Percentiles rank a stretch among this genome's conserved stretches.
Evolutionary conservation across 768 basidiomycete genomes (phyloP).

Genomic region (Piloderma croceum): DNA sequence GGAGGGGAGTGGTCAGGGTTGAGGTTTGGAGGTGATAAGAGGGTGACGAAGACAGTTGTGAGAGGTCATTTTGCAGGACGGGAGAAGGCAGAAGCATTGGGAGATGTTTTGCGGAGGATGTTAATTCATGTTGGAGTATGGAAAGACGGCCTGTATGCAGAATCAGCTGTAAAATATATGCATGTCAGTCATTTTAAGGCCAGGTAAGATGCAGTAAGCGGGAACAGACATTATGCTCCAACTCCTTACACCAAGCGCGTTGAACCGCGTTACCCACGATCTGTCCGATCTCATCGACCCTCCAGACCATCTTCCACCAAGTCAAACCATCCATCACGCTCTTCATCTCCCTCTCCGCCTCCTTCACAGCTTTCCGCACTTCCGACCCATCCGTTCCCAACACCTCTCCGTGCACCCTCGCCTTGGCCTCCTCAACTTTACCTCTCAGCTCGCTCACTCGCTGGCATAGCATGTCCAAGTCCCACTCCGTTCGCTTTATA

Average conservation of each 20-base stretch:
- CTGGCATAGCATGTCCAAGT: conserved; percentile 6
- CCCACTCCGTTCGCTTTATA: conserved; percentile 7
- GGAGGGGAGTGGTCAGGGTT: conserved; percentile 31
- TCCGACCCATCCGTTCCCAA: conserved; percentile 16
- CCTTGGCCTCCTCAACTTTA: conserved; percentile 13
- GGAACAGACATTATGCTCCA: conserved; percentile 21
- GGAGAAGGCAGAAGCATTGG: conserved; percentile 28
- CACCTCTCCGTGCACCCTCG: conserved; percentile 10
- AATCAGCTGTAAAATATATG: conserved; percentile 28
- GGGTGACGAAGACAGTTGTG: conserved; percentile 31
- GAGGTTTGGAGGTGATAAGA: conserved; percentile 25
- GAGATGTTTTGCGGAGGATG: conserved; percentile 15
- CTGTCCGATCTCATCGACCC: conserved; percentile 35
- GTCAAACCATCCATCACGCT: conserved; percentile 27
- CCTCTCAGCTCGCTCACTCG: conserved; percentile 12
- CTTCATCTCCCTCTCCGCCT: conserved; percentile 25
- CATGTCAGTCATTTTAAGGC: background rate
- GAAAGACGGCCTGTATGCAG: conserved; percentile 39
- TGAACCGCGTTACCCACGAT: conserved; percentile 28
- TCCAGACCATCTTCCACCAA: conserved; percentile 37
- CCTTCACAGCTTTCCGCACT: conserved; percentile 24
- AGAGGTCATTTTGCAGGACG: conserved; percentile 35
- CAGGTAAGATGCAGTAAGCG: background rate
- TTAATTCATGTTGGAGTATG: conserved; percentile 20
- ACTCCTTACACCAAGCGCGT: conserved; percentile 31